Evolutionary conservation across 306 rosid species (phyloP).

Genomic region (Leucaena leucocephala): DNA sequence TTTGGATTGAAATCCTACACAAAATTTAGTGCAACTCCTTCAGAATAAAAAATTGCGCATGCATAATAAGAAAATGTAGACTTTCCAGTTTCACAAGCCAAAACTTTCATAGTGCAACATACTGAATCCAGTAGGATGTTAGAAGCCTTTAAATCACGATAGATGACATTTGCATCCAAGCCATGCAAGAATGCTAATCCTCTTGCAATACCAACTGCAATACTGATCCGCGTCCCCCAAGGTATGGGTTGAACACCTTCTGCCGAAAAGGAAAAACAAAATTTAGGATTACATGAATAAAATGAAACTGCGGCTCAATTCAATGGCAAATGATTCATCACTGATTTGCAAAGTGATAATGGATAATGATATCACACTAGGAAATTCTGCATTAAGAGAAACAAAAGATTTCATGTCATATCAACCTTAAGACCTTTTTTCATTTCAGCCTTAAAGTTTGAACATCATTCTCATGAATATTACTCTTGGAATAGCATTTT

Average conservation of each 20-base stretch:
- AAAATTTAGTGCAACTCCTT: conserved; percentile 26
- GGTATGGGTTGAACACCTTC: conserved; percentile 87
- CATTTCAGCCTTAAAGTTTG: conserved; percentile 1
- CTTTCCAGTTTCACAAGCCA: conserved; percentile 5
- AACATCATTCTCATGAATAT: background rate
- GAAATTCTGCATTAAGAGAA: background rate
- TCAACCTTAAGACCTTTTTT: background rate
- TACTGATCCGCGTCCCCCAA: conserved; percentile 69
- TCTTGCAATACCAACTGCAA: conserved; percentile 75
- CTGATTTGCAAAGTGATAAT: background rate
- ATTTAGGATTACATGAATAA: conserved; percentile 14
- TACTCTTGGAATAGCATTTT: background rate
- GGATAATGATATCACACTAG: background rate
- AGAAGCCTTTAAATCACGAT: conserved; percentile 92
- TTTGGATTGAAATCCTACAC: conserved; percentile 83
- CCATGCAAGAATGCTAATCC: conserved; percentile 80
- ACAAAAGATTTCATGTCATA: background rate
- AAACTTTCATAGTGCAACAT: conserved; percentile 33
- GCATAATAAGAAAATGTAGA: conserved; percentile 14
- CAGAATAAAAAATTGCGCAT: conserved; percentile 24
- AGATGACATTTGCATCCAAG: conserved; percentile 77
- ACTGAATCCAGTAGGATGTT: conserved; percentile 92
- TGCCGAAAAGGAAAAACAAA: conserved; percentile 34
- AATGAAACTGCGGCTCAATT: conserved; percentile 17
- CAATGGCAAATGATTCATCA: background rate